Conservation (phyloP, 352 stramenopile species). For the Phytophthora meadii region DNA sequence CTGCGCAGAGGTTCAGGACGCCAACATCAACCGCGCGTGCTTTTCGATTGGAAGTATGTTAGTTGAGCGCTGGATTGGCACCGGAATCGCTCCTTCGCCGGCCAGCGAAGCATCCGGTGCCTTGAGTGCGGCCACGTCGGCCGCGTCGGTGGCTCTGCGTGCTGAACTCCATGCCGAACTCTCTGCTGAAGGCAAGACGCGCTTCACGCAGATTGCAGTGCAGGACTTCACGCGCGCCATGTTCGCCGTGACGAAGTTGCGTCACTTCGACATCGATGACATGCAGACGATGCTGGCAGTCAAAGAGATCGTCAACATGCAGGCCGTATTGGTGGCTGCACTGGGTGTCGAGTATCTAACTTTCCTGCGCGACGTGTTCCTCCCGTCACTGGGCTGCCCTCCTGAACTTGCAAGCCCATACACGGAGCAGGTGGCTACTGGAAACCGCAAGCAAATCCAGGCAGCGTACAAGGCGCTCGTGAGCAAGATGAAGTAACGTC, state of each 20-base stretch:
- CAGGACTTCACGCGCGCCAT: conserved; percentile 78
- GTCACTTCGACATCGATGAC: conserved; percentile 79
- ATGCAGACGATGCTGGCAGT: conserved; percentile 67
- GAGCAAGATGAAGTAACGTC: conserved; percentile 46
- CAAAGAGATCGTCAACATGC: conserved; percentile 81
- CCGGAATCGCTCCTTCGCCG: conserved; percentile 26
- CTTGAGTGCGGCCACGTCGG: conserved; percentile 23
- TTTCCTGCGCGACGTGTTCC: conserved; percentile 69
- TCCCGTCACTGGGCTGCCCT: conserved; percentile 67
- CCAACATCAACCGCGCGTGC: conserved; percentile 76
- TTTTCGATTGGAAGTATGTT: conserved; percentile 83
- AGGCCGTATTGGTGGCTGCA: conserved; percentile 63
- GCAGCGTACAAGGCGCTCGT: conserved; percentile 75
- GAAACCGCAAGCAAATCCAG: conserved; percentile 71
- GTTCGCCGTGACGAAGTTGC: conserved; percentile 69
- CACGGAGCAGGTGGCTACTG: conserved; percentile 60
- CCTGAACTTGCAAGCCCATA: conserved; percentile 65
- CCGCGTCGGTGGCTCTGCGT: conserved; percentile 34
- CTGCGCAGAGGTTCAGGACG: conserved; percentile 68
- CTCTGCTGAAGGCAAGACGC: conserved; percentile 42
- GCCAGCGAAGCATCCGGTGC: conserved; percentile 31
- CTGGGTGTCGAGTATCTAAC: conserved; percentile 68
- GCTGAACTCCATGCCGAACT: conserved; percentile 34
- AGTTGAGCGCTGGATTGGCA: conserved; percentile 65
- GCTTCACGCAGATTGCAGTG: conserved; percentile 68